Evolutionary conservation across 805 yeast genomes (phyloP).

Genomic region (Wickerhamomyces rabaulensis): DNA sequence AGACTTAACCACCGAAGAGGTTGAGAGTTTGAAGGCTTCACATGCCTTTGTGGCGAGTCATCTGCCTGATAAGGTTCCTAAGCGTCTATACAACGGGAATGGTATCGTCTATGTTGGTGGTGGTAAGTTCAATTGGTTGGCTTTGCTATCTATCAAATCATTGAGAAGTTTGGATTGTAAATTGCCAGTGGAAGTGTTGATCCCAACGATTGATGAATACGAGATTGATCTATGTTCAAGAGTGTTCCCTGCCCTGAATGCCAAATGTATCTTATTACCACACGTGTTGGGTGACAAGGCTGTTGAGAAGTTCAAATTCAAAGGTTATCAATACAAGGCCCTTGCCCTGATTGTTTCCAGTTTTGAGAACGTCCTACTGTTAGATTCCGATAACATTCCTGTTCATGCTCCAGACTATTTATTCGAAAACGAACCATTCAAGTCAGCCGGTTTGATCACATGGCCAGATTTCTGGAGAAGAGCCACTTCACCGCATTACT

Average conservation of each 20-base stretch:
- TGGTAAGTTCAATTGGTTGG: conserved; percentile 51
- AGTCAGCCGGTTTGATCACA: conserved; percentile 42
- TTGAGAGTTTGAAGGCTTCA: conserved; percentile 37
- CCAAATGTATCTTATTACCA: conserved; percentile 58
- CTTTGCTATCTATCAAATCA: conserved; percentile 43
- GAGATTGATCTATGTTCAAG: conserved; percentile 60
- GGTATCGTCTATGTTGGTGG: conserved; percentile 67
- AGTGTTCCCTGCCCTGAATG: conserved; percentile 57
- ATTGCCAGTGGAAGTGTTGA: conserved; percentile 67
- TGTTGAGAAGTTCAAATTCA: conserved; percentile 43
- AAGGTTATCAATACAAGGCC: conserved; percentile 62
- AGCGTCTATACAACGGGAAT: conserved; percentile 41
- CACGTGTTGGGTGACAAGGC: conserved; percentile 56
- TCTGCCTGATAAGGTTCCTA: conserved; percentile 45
- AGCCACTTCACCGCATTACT: conserved; percentile 69
- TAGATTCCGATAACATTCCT: conserved; percentile 73
- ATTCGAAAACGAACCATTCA: conserved; percentile 54
- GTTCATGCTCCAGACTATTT: conserved; percentile 56
- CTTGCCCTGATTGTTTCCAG: conserved; percentile 66
- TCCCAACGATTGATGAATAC: conserved; percentile 62
- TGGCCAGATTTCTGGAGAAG: conserved; percentile 94
- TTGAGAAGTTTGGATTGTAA: conserved; percentile 44
- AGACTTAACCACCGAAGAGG: conserved; percentile 37
- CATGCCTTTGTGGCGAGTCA: conserved; percentile 41
- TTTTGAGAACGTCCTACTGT: conserved; percentile 65